Evolutionary conservation across 1,284 basidiomycete genomes (phyloP).

Genomic region (Athelia psychrophila): DNA sequence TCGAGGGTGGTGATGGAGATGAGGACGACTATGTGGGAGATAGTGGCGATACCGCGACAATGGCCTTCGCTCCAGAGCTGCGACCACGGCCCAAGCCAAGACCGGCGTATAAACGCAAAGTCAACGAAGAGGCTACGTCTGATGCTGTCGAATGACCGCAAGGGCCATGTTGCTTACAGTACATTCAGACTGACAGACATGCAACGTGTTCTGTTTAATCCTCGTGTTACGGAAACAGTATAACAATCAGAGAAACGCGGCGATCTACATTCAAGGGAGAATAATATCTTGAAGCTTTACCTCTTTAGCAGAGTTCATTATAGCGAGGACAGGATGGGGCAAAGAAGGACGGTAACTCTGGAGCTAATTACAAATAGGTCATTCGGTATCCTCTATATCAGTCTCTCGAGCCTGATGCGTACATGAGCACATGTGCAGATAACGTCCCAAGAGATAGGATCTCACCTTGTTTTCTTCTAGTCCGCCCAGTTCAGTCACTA

Average conservation of each 20-base stretch:
- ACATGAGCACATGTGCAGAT: conserved; percentile 2
- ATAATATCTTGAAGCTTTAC: too few relatives aligned
- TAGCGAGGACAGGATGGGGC: not conserved
- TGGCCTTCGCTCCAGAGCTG: conserved; percentile 23
- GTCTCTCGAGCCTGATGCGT: conserved; percentile 27
- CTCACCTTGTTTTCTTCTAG: conserved; percentile 71
- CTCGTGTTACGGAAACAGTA: too few relatives aligned
- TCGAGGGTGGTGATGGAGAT: conserved; percentile 2
- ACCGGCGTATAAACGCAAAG: conserved; percentile 17
- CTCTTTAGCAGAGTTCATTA: too few relatives aligned
- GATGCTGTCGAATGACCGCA: not conserved
- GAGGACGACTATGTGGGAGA: conserved; percentile 26
- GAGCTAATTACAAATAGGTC: not conserved
- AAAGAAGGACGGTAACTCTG: not conserved
- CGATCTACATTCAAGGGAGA: too few relatives aligned
- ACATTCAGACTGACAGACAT: too few relatives aligned
- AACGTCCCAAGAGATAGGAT: conserved; percentile 6
- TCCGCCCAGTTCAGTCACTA: conserved; percentile 72
- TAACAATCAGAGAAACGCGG: too few relatives aligned
- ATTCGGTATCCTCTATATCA: conserved; percentile 20
- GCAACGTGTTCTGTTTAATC: too few relatives aligned
- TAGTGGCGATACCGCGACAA: conserved; percentile 8
- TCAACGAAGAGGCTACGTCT: not conserved
- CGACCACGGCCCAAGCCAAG: conserved; percentile 33
- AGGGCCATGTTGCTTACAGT: not conserved